Evolutionary conservation across 495 filamentous ascomycete species (phyloP).

Genomic region (Pseudevernia furfuracea): DNA sequence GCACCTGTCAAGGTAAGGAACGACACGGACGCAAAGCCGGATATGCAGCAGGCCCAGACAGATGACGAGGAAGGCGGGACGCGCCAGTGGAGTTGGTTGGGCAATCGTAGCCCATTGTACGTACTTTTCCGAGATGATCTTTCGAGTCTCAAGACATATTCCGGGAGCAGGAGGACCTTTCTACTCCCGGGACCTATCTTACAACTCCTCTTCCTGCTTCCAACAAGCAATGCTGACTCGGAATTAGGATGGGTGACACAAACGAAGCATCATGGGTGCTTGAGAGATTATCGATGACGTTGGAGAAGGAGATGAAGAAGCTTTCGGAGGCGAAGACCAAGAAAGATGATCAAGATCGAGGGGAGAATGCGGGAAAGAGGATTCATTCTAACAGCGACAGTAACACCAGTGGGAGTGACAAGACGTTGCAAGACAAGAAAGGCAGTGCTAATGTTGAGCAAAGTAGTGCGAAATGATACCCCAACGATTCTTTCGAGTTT

Average conservation of each 20-base stretch:
- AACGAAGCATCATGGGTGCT: slow-evolving; percentile 78
- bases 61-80: slow-evolving; percentile 22
- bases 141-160: no score
- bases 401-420: background rate
- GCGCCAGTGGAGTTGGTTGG: slow-evolving; percentile 69
- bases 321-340: slow-evolving; percentile 25
- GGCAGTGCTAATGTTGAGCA: background rate
- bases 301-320: slow-evolving; percentile 47
- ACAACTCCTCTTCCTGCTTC: no score
- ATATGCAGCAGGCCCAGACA: slow-evolving; percentile 34
- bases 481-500: background rate
- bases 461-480: background rate
- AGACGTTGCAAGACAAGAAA: background rate
- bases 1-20: slow-evolving; percentile 23
- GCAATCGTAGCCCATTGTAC: slow-evolving; percentile 36
- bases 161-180: no score
- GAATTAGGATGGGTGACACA: slow-evolving; percentile 55
- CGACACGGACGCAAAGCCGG: slow-evolving; percentile 26
- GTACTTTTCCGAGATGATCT: no score
- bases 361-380: background rate
- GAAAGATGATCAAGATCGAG: slow-evolving; percentile 6
- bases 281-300: slow-evolving; percentile 48
- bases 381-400: slow-evolving; percentile 1
- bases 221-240: no score
- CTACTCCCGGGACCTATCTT: no score